Conservation (phyloP, 768 basidiomycete genomes). For the Serendipita sp. region DNA sequence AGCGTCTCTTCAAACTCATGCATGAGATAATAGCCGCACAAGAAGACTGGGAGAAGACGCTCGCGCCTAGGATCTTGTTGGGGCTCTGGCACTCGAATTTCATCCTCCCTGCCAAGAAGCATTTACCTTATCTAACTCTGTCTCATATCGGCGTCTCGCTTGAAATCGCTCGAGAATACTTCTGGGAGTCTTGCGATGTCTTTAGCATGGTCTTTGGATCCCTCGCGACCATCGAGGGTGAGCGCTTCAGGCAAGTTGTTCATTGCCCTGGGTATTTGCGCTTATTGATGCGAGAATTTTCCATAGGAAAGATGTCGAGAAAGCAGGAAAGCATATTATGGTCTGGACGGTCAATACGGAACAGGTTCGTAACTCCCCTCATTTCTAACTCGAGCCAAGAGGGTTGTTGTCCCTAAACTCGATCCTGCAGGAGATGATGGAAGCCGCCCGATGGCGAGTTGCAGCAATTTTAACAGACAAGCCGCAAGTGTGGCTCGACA, state of each 20-base stretch:
- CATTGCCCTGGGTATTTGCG: slow-evolving; percentile 4
- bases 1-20: slow-evolving; percentile 69
- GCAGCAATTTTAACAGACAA: slow-evolving; percentile 66
- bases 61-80: slow-evolving; percentile 67
- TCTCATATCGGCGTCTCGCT: slow-evolving; percentile 72
- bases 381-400: too few relatives aligned
- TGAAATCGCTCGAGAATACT: slow-evolving; percentile 61
- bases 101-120: slow-evolving; percentile 52
- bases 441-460: slow-evolving; percentile 64
- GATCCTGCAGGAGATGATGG: slow-evolving; percentile 72
- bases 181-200: slow-evolving; percentile 73
- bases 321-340: slow-evolving; percentile 66
- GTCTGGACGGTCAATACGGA: slow-evolving; percentile 84
- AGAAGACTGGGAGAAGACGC: slow-evolving; percentile 50
- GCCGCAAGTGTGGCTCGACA: slow-evolving; percentile 48
- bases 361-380: too few relatives aligned
- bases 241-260: slow-evolving; percentile 28
- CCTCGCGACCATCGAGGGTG: slow-evolving; percentile 57
- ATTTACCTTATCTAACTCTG: slow-evolving; percentile 67
- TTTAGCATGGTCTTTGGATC: slow-evolving; percentile 72
- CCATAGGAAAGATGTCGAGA: slow-evolving; percentile 54
- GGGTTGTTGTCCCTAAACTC: too few relatives aligned
- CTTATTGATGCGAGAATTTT: not conserved
- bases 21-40: slow-evolving; percentile 46
- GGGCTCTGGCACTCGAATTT: slow-evolving; percentile 90